Evolutionary conservation across 768 basidiomycete species (phyloP).

Genomic region (Brasilioporus rufonigricans): DNA sequence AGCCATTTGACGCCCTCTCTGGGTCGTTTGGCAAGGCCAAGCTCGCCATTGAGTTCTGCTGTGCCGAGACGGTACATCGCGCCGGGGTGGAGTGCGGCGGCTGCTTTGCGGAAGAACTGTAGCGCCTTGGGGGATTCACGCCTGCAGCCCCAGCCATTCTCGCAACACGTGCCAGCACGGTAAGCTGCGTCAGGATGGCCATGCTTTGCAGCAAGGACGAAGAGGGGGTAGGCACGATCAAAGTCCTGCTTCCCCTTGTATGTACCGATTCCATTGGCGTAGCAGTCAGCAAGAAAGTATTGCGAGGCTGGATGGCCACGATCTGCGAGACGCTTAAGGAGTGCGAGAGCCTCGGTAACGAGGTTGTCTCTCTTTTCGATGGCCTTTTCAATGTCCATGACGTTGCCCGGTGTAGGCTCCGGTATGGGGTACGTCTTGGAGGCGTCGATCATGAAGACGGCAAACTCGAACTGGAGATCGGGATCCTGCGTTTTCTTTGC

Average conservation of each 20-base stretch:
- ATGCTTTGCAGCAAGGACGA: constrained; percentile 95
- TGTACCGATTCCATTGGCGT: constrained; percentile 96
- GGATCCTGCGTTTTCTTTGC: constrained; percentile 99
- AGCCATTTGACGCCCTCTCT: constrained; percentile 99
- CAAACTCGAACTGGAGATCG: constrained; percentile 96
- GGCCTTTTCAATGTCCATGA: constrained; percentile 79
- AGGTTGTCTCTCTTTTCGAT: constrained; percentile 84
- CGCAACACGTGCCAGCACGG: constrained; percentile 95
- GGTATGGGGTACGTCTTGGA: constrained; percentile 87
- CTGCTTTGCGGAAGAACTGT: constrained; percentile 92
- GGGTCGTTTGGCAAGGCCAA: constrained; percentile 80
- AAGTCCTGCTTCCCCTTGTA: constrained; percentile 90
- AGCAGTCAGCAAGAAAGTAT: constrained; percentile 98
- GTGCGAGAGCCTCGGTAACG: constrained; percentile 78
- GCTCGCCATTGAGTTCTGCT: constrained; percentile 93
- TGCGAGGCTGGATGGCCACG: constrained; percentile 92
- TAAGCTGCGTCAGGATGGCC: constrained; percentile 95
- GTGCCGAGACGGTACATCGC: constrained; percentile 97
- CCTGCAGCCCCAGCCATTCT: constrained; percentile 98
- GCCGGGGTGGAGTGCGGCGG: constrained; percentile 86
- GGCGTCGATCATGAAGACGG: constrained; percentile 98
- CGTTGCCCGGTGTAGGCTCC: constrained; percentile 62
- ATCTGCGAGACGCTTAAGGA: constrained; percentile 91
- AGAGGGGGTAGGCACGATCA: constrained; percentile 94
- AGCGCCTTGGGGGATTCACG: constrained; percentile 90